phyloP scores from a whole-genome alignment of 306 rosid genomes.

The Lathyrus tuberosus region DNA sequence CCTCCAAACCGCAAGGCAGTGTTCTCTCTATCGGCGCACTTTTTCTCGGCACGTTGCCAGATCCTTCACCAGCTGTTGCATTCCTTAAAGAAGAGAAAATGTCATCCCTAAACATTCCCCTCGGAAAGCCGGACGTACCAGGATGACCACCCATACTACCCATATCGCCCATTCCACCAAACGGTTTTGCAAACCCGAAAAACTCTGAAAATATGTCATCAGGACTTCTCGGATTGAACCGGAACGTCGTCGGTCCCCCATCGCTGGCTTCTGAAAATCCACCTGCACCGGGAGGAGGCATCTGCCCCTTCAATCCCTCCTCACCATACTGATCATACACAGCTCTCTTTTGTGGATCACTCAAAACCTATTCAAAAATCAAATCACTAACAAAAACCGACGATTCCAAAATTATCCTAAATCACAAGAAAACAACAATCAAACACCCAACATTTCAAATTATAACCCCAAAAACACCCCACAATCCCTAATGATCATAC shows the following conservation, averaged over 20 bases:
- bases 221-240: constrained; percentile 68
- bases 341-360: constrained; percentile 86
- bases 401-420: constrained; percentile 1
- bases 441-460: constrained; percentile 2
- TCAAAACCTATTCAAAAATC: constrained; percentile 63
- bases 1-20: constrained; percentile 80
- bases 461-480: background rate
- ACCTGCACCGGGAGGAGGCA: constrained; percentile 70
- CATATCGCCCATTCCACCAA: constrained; percentile 69
- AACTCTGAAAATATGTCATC: constrained; percentile 84
- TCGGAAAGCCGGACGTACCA: constrained; percentile 56
- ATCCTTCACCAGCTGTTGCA: constrained; percentile 56
- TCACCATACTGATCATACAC: constrained; percentile 94
- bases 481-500: background rate
- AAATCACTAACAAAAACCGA: constrained; percentile 24
- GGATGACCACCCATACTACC: constrained; percentile 56
- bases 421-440: constrained; percentile 2
- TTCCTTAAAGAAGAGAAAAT: constrained; percentile 53
- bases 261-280: constrained; percentile 50
- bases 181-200: constrained; percentile 65
- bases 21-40: constrained; percentile 66
- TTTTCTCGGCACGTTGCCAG: constrained; percentile 58
- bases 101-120: constrained; percentile 66
- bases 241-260: constrained; percentile 63
- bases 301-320: constrained; percentile 82